Evolutionary conservation across 129 eudicot species (phyloP).

Genomic region (Arctium lappa): DNA sequence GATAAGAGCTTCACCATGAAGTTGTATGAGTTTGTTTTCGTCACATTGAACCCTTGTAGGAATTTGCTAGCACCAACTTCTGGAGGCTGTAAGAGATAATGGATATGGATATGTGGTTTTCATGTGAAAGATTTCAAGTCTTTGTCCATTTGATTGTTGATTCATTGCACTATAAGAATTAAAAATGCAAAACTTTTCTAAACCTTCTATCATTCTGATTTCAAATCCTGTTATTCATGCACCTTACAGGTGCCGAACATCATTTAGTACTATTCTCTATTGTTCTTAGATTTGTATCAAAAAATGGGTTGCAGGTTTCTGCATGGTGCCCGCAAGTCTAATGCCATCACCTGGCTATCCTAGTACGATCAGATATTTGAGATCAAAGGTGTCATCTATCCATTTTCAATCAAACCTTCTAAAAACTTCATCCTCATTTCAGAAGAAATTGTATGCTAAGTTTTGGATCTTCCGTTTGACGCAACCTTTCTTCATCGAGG

Average conservation of each 20-base stretch:
- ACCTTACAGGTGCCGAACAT: not conserved
- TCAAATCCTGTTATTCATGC: not conserved
- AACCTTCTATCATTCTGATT: not conserved
- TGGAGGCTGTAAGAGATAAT: too few species aligned
- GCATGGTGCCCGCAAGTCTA: conserved; percentile 22
- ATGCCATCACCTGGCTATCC: conserved; percentile 20
- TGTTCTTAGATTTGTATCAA: not conserved
- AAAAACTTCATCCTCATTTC: conserved; percentile 24
- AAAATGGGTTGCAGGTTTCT: conserved; percentile 18
- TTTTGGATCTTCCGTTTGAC: conserved; percentile 29
- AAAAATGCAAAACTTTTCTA: not conserved
- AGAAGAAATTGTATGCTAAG: conserved; percentile 27
- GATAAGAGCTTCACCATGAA: not conserved
- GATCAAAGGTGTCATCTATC: conserved; percentile 19
- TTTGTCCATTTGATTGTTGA: not conserved
- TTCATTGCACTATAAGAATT: not conserved
- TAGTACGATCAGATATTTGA: conserved; percentile 14
- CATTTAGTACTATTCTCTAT: not conserved
- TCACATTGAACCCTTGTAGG: not conserved
- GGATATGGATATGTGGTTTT: not conserved
- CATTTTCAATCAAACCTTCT: conserved; percentile 9
- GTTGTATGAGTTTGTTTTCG: not conserved
- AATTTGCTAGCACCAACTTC: not conserved
- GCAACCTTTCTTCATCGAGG: conserved; percentile 26
- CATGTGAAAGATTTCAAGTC: not conserved